Evolutionary conservation across 345 rosid species (phyloP), one percentile per base, ranked within the genome.

Genomic region (Punica granatum): DNA sequence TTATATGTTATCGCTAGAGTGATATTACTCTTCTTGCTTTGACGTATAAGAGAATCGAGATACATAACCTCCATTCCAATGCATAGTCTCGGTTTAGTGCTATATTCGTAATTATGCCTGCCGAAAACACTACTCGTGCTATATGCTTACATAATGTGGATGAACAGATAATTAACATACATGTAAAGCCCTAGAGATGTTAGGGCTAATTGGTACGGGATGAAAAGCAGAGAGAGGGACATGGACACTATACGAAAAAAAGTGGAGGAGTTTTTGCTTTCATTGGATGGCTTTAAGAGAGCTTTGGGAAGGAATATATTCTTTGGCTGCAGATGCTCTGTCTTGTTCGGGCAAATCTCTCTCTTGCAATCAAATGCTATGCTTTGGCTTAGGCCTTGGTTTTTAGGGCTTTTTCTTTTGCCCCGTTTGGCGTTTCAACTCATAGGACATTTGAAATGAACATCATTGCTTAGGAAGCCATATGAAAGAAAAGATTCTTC

Each of bases 291-390:
- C 58, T 51, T 9, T 51, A 23, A 37, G 41, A 37, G 30, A 25
- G 28, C 30, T 51, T n/a, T 21, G 30, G 58, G 58, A 51, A 51
- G n/a, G 58, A n/a, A 51, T 51, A 51, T 51, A 51, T 51, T 51
- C 58, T 9, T 23, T 51, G 58, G 30, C 4, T 23, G 3, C 9
- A 18, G 28, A 51, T n/a, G 28, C 30, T 51, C 25, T 23, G 11
- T 4, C 58, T 9, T 51, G 30, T 51, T 51, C 6, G 58, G 30
- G 58, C 58, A 51, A 51, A 5, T 9, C 11, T 9, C 11, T 51
- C 28, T n/a, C 19, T 51, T 51, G 0, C 19, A 23, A 4, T n/a
- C 58, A 51, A n/a, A 4, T 19, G 25, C 28, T 11, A 37, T 51
- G 26, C 58, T 51, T 51, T 51, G 58, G 12, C 4, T 23, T 51